A percentile compares a stretch with the other conserved stretches of the same genome.
Conservation (phyloP, 139 green algal species). For the Dunaliella primolecta region DNA sequence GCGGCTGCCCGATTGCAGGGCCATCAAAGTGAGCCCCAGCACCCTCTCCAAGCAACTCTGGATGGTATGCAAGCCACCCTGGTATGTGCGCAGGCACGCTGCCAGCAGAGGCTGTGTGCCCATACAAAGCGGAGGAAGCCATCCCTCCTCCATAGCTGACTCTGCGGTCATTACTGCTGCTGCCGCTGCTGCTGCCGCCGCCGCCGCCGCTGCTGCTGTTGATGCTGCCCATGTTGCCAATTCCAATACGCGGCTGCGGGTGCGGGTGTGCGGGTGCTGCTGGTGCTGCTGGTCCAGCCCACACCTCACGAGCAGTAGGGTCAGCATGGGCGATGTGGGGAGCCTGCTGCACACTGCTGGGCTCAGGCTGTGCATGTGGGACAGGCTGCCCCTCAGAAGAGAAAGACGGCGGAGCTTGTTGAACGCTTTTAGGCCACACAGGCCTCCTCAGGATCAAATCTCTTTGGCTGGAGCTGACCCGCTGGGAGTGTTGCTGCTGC, state of each 20-base stretch:
- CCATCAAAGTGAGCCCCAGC: too few species aligned
- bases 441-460: background rate
- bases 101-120: too few species aligned
- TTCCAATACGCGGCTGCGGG: background rate
- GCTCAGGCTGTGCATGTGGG: background rate
- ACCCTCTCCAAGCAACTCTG: too few species aligned
- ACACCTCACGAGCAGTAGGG: background rate
- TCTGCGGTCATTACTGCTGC: constrained; percentile 7
- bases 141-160: background rate
- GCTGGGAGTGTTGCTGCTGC: background rate
- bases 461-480: background rate
- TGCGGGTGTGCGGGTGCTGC: background rate
- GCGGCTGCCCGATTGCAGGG: too few species aligned
- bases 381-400: background rate
- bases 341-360: background rate
- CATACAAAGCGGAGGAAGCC: too few species aligned
- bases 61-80: too few species aligned
- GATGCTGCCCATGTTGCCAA: background rate
- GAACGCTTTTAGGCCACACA: background rate
- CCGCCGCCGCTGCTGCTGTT: background rate
- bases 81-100: too few species aligned
- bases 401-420: background rate
- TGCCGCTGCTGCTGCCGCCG: constrained; percentile 8
- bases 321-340: background rate
- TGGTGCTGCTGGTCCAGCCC: background rate